A percentile compares a stretch with the other conserved stretches of the same genome.
phyloP scores from a whole-genome alignment of 306 rosid genomes.

The Pterocarpus macrocarpus region DNA sequence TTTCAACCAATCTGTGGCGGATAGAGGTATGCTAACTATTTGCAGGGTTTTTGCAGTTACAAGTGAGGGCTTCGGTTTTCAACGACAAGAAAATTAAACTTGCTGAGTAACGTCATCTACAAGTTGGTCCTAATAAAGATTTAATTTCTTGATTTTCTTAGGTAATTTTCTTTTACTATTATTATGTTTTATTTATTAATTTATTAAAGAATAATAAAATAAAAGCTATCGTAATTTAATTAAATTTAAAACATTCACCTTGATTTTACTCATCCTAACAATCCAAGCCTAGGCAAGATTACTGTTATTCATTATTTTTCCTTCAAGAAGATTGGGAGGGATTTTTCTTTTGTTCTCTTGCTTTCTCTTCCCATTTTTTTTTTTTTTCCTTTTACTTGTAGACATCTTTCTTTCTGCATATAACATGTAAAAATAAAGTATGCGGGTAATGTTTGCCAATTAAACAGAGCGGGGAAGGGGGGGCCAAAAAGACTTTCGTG shows the following conservation, averaged over 20 bases:
- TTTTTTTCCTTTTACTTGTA: background rate
- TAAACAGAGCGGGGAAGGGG: constrained; percentile 5
- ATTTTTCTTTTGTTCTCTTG: background rate
- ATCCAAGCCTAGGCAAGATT: background rate
- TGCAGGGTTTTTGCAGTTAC: background rate
- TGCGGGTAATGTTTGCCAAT: constrained; percentile 13
- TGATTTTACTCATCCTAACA: background rate
- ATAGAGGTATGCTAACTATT: background rate
- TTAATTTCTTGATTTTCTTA: background rate
- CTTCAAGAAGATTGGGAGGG: background rate
- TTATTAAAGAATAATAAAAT: background rate
- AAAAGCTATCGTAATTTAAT: background rate
- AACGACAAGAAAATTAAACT: background rate
- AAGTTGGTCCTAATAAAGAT: too few relatives aligned
- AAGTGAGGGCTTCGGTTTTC: background rate
- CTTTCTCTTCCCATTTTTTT: too few relatives aligned
- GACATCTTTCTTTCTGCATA: background rate
- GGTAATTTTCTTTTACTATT: background rate
- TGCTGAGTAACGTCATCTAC: background rate
- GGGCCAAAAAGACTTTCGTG: constrained; percentile 28
- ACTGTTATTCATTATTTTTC: background rate
- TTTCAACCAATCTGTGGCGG: background rate
- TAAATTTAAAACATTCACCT: background rate
- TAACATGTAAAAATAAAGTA: background rate
- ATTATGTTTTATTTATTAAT: too few relatives aligned